Base-by-base conservation (phyloP, 2,329 filamentous ascomycete species). In the Thielaviopsis punctulata region DNA sequence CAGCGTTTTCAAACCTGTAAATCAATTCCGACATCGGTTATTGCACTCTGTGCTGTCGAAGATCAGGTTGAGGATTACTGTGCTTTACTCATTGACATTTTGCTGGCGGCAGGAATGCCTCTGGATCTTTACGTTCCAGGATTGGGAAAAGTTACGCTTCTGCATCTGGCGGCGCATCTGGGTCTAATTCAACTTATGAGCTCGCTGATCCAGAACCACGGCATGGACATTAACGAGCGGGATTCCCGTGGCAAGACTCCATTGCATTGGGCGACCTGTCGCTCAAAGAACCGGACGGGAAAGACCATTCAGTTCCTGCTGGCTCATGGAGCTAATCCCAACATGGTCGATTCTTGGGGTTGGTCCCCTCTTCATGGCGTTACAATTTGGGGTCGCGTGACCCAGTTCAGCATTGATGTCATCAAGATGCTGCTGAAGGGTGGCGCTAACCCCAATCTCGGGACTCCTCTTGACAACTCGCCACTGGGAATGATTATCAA, bases 271-370 rank as follows among this genome's bases (percentile, higher is more conserved):
- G 52, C 52, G 24, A 41, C 27, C 24, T 43, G 45, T 45, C 49
- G 49, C 24, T 51, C 49, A 5, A 25, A 23, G 13, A 45, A 45
- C 25, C 45, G 36, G n/a, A 54, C 52, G 13, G 27, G 36, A 15
- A 45, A 43, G 18, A 54, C 52, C 2, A 43, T 54, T 24, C 44
- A 45, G n/a, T 51, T 36, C 24, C 21, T 54, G n/a, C 44, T 54
- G 10, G 18, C n/a, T 23, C 36, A 48, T 44, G 36, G 52, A n/a
- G 49, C 49, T 15, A 23, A 48, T 24, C 45, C 52, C 15, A 54
- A 51, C 9, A 13, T 33, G 4, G 30, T 9, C 3, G 30, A 33
- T 13, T 33, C 30, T 4, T 33, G 30, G 30, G 30, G 30, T 13
- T 33, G 30, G 30, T 33, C 30, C 9, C 30, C 30, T 5, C 30